A percentile compares a stretch with the other conserved stretches of the same genome.
These are phyloP conservation scores for Didymella keratinophila DNA, from an alignment of 2,329 filamentous ascomycete species.

Conservation along the genomic window DNA sequence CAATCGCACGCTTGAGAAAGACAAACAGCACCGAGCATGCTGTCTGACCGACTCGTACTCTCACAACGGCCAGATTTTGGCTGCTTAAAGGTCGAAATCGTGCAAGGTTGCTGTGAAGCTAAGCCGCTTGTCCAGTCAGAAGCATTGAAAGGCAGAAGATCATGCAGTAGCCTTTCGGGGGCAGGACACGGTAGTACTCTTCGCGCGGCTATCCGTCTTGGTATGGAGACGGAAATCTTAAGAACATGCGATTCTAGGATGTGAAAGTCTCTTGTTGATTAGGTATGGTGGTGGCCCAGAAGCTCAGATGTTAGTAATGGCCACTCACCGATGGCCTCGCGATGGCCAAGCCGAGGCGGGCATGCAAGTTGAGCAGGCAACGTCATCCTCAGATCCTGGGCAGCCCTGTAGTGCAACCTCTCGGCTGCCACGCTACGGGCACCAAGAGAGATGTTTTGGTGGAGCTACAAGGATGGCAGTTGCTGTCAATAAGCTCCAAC, in stretches of 20 bases:
- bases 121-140: slow-evolving; percentile 7
- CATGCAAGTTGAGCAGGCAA: slow-evolving; percentile 9
- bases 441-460: slow-evolving; percentile 10
- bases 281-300: slow-evolving; percentile 31
- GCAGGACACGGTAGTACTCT: slow-evolving; percentile 15
- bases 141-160: slow-evolving; percentile 3
- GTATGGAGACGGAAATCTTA: slow-evolving; percentile 17
- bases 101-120: slow-evolving; percentile 10
- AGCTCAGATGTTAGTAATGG: slow-evolving; percentile 37
- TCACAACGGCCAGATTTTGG: slow-evolving; percentile 6
- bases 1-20: slow-evolving; percentile 2
- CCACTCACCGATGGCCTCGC: slow-evolving; percentile 1
- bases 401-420: slow-evolving; percentile 21
- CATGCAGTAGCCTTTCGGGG: slow-evolving; percentile 7
- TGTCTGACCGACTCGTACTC: slow-evolving; percentile 10
- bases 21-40: not conserved
- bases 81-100: slow-evolving; percentile 6
- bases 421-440: slow-evolving; percentile 8
- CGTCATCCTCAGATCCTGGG: slow-evolving; percentile 14
- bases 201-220: slow-evolving; percentile 29
- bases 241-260: slow-evolving; percentile 21
- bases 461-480: slow-evolving; percentile 15
- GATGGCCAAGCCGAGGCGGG: slow-evolving; percentile 26
- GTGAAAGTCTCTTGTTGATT: slow-evolving; percentile 27
- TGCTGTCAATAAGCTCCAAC: slow-evolving; percentile 10